Conservation (phyloP, 2,329 filamentous ascomycete species). For the Exophiala sideris region DNA sequence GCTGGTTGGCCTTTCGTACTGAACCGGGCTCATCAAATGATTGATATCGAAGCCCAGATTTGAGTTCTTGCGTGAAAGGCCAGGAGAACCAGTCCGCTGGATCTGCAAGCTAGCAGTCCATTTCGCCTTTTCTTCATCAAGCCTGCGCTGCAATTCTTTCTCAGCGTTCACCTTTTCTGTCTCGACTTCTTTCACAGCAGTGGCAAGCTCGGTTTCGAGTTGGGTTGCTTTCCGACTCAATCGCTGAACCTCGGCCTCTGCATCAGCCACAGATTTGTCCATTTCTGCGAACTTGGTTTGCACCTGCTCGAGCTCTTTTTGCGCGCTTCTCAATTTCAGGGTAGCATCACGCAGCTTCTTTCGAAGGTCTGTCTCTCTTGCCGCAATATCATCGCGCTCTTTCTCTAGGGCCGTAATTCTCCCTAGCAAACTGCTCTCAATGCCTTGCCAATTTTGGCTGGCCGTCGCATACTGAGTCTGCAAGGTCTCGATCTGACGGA, state of each 20-base stretch:
- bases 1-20: conserved; percentile 37
- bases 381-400: conserved; percentile 81
- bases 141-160: conserved; percentile 52
- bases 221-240: conserved; percentile 41
- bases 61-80: conserved; percentile 36
- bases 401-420: conserved; percentile 77
- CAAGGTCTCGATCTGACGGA: conserved; percentile 90
- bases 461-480: conserved; percentile 94
- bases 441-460: conserved; percentile 95
- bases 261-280: conserved; percentile 58
- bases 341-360: conserved; percentile 86
- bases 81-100: conserved; percentile 41
- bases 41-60: conserved; percentile 37
- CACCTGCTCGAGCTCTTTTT: conserved; percentile 77
- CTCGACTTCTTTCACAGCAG: conserved; percentile 55
- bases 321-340: conserved; percentile 62
- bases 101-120: conserved; percentile 49
- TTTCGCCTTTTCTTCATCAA: conserved; percentile 64
- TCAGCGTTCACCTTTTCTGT: conserved; percentile 60
- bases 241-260: conserved; percentile 57
- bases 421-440: conserved; percentile 79
- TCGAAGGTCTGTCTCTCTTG: conserved; percentile 80
- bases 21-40: conserved; percentile 33
- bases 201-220: conserved; percentile 61
- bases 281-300: conserved; percentile 41